Percentiles rank a stretch among this genome's conserved stretches.
These are phyloP conservation scores for Cladosporium sp. DNA, from an alignment of 2,329 filamentous ascomycete genomes.

Conservation along the genomic window DNA sequence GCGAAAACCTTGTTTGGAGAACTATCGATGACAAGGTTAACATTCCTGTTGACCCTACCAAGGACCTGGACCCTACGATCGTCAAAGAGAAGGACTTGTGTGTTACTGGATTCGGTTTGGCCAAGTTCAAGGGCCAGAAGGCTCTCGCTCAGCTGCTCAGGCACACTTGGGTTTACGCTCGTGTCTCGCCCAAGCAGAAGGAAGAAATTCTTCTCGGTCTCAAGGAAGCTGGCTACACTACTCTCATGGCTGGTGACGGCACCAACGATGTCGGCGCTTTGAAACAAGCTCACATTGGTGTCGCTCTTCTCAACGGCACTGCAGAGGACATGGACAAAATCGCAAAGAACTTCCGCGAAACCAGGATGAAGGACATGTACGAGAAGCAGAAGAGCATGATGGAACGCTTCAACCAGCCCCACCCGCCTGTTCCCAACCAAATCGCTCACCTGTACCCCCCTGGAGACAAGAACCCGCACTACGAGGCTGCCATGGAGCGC, in stretches of 20 bases:
- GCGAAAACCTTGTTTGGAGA: slow-evolving; percentile 85
- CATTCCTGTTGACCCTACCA: slow-evolving; percentile 80
- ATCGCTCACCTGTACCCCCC: slow-evolving; percentile 95
- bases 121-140: slow-evolving; percentile 80
- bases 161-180: slow-evolving; percentile 95
- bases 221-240: slow-evolving; percentile 96
- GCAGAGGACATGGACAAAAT: slow-evolving; percentile 89
- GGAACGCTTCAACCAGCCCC: slow-evolving; percentile 89
- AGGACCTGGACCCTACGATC: slow-evolving; percentile 78
- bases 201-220: slow-evolving; percentile 96
- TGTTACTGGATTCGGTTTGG: slow-evolving; percentile 89
- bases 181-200: slow-evolving; percentile 97
- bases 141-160: slow-evolving; percentile 77
- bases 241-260: slow-evolving; percentile 96
- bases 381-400: slow-evolving; percentile 93
- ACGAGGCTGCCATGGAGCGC: slow-evolving; percentile 84
- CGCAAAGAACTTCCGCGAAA: slow-evolving; percentile 88
- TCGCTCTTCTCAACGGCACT: slow-evolving; percentile 92
- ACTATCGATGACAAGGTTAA: slow-evolving; percentile 88
- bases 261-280: slow-evolving; percentile 97
- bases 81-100: slow-evolving; percentile 87
- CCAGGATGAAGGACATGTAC: slow-evolving; percentile 97
- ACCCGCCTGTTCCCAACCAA: slow-evolving; percentile 85
- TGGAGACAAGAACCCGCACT: slow-evolving; percentile 88
- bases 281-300: slow-evolving; percentile 96